These are phyloP conservation scores for Fusarium xyrophilum DNA, from an alignment of 2,329 filamentous ascomycete species.

Conservation along the genomic window DNA sequence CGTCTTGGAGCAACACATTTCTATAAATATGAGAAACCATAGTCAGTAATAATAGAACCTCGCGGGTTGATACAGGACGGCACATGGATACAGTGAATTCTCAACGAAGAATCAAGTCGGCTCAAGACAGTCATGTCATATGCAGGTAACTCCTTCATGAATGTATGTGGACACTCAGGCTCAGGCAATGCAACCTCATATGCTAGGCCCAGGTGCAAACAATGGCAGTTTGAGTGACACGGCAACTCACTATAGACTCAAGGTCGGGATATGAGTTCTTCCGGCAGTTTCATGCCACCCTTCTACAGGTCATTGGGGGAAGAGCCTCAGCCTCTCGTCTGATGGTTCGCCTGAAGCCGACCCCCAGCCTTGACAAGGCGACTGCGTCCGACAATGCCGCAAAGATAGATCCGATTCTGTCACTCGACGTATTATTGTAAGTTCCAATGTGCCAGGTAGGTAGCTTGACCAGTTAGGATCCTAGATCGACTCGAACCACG, in stretches of 20 bases:
- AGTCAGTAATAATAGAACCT: background rate
- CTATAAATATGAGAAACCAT: background rate
- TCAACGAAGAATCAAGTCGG: too few relatives aligned
- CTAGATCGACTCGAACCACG: background rate
- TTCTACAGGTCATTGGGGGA: background rate
- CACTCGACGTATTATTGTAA: slow-evolving; percentile 1
- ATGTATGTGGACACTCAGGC: background rate
- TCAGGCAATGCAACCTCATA: background rate
- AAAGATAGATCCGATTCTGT: background rate
- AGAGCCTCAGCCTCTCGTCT: background rate
- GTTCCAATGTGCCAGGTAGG: background rate
- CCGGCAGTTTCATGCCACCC: background rate
- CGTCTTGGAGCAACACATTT: background rate
- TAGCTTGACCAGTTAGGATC: background rate
- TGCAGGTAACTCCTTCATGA: background rate
- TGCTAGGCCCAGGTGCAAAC: background rate
- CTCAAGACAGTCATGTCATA: background rate
- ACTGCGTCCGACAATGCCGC: background rate
- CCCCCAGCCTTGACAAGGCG: background rate
- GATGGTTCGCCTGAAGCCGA: background rate
- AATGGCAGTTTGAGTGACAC: background rate
- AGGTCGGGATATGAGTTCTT: background rate
- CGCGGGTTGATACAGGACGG: background rate
- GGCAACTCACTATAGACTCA: background rate
- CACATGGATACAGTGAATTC: background rate